Percentiles rank a stretch among this genome's conserved stretches.
phyloP scores from a whole-genome alignment of 1,284 basidiomycete species.

The Coriolopsis trogii region DNA sequence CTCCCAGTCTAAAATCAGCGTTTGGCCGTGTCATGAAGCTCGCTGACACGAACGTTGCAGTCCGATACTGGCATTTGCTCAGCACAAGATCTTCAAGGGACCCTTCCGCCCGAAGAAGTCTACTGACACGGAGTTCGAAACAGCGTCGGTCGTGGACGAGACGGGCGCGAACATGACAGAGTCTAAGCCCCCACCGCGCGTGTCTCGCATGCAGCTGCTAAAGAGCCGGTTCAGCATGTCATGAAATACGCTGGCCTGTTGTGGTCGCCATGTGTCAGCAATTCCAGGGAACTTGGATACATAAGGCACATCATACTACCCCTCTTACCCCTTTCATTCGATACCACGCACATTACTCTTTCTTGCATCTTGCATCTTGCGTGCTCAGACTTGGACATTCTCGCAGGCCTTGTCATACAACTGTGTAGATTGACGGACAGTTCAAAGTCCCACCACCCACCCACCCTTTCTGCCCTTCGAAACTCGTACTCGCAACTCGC shows the following conservation, averaged over 20 bases:
- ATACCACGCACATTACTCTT: background rate
- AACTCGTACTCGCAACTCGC: too few species aligned
- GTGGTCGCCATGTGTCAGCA: too few species aligned
- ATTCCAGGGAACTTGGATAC: too few species aligned
- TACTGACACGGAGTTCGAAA: constrained; percentile 3
- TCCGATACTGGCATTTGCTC: constrained; percentile 31
- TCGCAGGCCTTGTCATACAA: too few species aligned
- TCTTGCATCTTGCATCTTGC: background rate
- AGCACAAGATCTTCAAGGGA: constrained; percentile 35
- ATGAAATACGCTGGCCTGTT: background rate
- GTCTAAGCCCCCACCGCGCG: background rate
- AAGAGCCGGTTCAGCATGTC: constrained; percentile 20
- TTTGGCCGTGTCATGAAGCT: too few species aligned
- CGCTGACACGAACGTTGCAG: constrained; percentile 17
- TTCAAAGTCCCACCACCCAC: too few species aligned
- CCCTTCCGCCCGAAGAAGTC: constrained; percentile 24
- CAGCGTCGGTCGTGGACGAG: constrained; percentile 4
- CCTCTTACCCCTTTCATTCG: background rate
- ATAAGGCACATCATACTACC: background rate
- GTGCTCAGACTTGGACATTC: background rate
- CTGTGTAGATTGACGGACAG: too few species aligned
- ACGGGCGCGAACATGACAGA: background rate
- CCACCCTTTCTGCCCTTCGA: too few species aligned
- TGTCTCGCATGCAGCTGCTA: constrained; percentile 13
- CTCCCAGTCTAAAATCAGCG: background rate